Base-by-base conservation (phyloP, 306 rosid genomes). In the Adenanthera pavonina region DNA sequence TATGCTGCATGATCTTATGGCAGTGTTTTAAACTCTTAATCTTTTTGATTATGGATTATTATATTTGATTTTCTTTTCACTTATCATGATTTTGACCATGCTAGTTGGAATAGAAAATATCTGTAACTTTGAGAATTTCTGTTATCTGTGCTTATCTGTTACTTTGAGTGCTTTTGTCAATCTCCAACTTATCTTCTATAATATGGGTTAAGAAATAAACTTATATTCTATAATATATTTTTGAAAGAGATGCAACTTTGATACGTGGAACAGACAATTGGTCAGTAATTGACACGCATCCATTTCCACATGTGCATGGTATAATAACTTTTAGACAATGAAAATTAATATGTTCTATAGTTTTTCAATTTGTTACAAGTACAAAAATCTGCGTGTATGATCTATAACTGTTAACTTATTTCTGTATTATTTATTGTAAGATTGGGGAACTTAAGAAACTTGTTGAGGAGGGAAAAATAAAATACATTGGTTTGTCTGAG, bases 381-480 rank as follows among this genome's bases (percentile, higher is more conserved):
- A n/a, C 8, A 7, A 61, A 66, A 9, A 3, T 66, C 71, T 67
- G 0, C 0, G 6, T 40, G 72, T 17, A 41, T 20, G 64, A 8
- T 20, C 2, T 6, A 8, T 41, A n/a, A 41, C 6, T 67, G 30
- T 51, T 14, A 7, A 66, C 13, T 66, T 36, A 16, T 66, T 33
- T 49, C 46, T 6, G 11, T 36, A 4, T 38, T 56, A 30, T 66
- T 3, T 61, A 38, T 7, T 38, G 49, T 35, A 70, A 90, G 94
- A 77, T 86, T 65, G 94, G 90, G 30, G 94, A 90, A 36, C 85
- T 90, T 19, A 90, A 90, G 77, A 90, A 86, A 77, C 83, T 86
- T 1, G 86, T 86, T 68, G 94, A 86, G 81, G 94, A 88, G 69
- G 91, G 94, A 40, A 90, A 88, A 69, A 76, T 90, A 56, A 88